Base-by-base conservation (phyloP, 179 eudicot species). In the Patellifolia procumbens region DNA sequence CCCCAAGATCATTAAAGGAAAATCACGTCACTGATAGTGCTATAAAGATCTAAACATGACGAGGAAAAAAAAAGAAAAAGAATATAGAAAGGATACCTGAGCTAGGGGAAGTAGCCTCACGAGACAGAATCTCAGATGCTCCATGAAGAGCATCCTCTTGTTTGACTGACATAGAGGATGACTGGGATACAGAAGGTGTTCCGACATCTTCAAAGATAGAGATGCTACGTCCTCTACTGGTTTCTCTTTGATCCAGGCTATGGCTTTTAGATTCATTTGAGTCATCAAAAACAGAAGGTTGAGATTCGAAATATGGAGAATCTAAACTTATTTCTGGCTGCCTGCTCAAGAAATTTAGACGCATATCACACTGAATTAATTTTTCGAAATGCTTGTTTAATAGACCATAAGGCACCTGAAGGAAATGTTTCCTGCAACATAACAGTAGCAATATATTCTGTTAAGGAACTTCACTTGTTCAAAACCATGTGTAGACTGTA, bases 371-470 rank as follows among this genome's bases (percentile, higher is more conserved):
- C 74, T 86, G 88, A 74, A 86, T 67, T 70, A 86, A 66, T 82
- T 86, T 86, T 76, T 86, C 88, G 61, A 86, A 86, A 83, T 86
- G 88, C 80, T 79, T 86, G 81, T 86, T 86, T 52, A 86, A 71
- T 31, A 86, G 81, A 51, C 85, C 88, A 73, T 73, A 51, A 34
- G 88, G 88, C 45, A 86, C 76, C 74, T 79, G 81, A 34, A 86
- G 77, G 65, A 83, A 83, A 80, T 86, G 88, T 42, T 86, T 80
- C 88, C 88, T 86, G 88, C 79, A 83, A 60, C 19, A 43, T 68
- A n/a, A 59, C 46, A 79, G 68, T 28, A 72, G 56, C 58, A 79
- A 32, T 24, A 31, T 39, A 58, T 16, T 49, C n/a, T 31, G 29
- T 29, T 60, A 20, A 17, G 62, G 10, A 46, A 43, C 35, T 43